These are phyloP conservation scores for Leccinum pachyderme DNA, from an alignment of 1,284 basidiomycete species.

Conservation along the genomic window DNA sequence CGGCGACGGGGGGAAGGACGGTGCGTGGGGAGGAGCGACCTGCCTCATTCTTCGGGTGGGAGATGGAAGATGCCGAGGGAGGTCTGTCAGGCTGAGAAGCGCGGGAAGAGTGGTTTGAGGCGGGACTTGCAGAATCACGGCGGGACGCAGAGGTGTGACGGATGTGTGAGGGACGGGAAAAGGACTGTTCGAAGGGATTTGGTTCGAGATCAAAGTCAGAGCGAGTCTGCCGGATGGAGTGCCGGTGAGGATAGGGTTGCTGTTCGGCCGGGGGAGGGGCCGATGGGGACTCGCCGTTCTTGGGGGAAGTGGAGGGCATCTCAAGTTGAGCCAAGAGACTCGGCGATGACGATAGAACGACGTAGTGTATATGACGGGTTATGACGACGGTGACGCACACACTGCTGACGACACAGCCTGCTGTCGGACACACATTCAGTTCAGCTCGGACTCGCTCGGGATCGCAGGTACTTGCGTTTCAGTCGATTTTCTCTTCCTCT, in stretches of 20 bases:
- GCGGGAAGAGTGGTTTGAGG: conserved; percentile 39
- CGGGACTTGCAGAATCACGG: conserved; percentile 40
- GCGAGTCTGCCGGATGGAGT: conserved; percentile 43
- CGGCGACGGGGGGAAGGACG: conserved; percentile 83
- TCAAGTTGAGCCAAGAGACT: not conserved
- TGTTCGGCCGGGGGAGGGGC: conserved; percentile 23
- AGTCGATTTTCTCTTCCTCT: conserved; percentile 8
- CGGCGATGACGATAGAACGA: conserved; percentile 10
- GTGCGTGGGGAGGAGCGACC: conserved; percentile 46
- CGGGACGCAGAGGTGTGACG: conserved; percentile 40
- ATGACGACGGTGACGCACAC: conserved; percentile 16
- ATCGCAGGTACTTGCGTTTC: conserved; percentile 27
- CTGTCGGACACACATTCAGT: conserved; percentile 19
- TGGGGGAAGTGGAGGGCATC: conserved; percentile 31
- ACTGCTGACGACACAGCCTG: conserved; percentile 24
- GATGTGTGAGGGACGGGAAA: conserved; percentile 57
- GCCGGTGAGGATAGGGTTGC: conserved; percentile 19
- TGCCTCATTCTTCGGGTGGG: conserved; percentile 36
- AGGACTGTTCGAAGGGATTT: conserved; percentile 96
- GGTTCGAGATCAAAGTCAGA: conserved; percentile 84
- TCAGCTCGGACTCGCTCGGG: conserved; percentile 26
- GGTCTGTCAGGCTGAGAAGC: conserved; percentile 40
- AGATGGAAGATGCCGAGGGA: conserved; percentile 32
- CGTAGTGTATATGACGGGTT: not conserved
- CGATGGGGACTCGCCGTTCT: conserved; percentile 26